Conservation (phyloP, 306 rosid genomes). For the Phaseolus lunatus region DNA sequence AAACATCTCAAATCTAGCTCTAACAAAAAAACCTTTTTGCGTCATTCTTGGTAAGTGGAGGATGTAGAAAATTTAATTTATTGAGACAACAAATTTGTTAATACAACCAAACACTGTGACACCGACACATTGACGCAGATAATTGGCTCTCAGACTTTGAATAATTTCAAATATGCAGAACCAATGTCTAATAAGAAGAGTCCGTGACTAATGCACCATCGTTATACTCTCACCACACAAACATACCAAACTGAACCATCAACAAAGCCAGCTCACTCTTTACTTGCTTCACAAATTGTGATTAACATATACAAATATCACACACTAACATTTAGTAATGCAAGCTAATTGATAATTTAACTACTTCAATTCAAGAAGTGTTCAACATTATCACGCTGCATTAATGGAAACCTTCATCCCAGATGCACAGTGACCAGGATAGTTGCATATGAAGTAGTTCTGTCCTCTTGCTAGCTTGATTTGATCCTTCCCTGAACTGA, state of each 20-base stretch:
- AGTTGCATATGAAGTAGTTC: constrained; percentile 70
- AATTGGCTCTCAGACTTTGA: background rate
- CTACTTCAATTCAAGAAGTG: background rate
- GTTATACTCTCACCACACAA: constrained; percentile 1
- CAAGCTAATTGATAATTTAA: background rate
- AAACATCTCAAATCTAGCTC: background rate
- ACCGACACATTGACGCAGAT: background rate
- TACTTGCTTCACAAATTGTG: constrained; percentile 15
- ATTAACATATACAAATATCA: background rate
- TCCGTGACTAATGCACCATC: constrained; percentile 25
- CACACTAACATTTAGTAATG: background rate
- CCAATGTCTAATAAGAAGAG: constrained; percentile 24
- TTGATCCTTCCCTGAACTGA: constrained; percentile 61
- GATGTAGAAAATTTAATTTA: background rate
- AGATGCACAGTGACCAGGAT: constrained; percentile 66
- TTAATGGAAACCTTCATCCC: constrained; percentile 70
- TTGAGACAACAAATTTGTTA: background rate
- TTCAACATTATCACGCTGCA: constrained; percentile 46
- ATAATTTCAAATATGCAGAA: constrained; percentile 7
- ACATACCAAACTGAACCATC: background rate
- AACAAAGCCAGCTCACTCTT: constrained; percentile 23
- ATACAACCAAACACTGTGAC: constrained; percentile 1
- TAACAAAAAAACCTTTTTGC: background rate
- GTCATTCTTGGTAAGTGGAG: constrained; percentile 9
- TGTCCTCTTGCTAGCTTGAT: constrained; percentile 56